These are phyloP conservation scores for Drechmeria coniospora DNA, from an alignment of 2,329 filamentous ascomycete species.

Conservation along the genomic window DNA sequence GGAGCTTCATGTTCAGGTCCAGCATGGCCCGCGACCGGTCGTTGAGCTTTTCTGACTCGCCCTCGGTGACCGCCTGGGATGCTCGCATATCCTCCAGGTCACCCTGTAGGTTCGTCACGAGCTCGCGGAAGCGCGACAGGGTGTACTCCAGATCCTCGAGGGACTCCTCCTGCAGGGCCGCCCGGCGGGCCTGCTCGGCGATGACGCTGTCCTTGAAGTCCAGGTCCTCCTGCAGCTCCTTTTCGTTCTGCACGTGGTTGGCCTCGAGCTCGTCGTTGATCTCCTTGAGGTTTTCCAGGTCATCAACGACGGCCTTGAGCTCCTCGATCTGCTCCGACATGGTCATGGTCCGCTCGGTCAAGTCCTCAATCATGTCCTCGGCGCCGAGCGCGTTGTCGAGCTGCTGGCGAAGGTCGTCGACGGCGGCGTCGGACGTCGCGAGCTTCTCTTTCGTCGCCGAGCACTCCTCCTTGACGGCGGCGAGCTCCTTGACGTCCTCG, in stretches of 20 bases:
- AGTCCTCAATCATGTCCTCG: constrained; percentile 86
- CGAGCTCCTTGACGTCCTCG: constrained; percentile 55
- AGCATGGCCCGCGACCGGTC: constrained; percentile 85
- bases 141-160: constrained; percentile 86
- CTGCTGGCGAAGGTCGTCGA: constrained; percentile 79
- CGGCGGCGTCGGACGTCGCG: constrained; percentile 52
- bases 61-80: constrained; percentile 82
- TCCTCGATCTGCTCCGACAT: constrained; percentile 75
- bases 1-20: constrained; percentile 89
- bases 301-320: constrained; percentile 65
- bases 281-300: constrained; percentile 79
- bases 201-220: constrained; percentile 78
- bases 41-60: constrained; percentile 80
- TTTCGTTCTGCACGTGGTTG: constrained; percentile 85
- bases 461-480: constrained; percentile 51
- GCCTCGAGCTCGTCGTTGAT: constrained; percentile 88
- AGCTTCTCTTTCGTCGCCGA: constrained; percentile 58
- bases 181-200: constrained; percentile 61
- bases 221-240: constrained; percentile 85
- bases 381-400: constrained; percentile 77
- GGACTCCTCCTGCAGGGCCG: constrained; percentile 60
- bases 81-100: constrained; percentile 87
- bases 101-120: constrained; percentile 71
- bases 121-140: constrained; percentile 71
- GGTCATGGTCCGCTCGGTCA: constrained; percentile 74